Conservation (phyloP, 2,329 filamentous ascomycete species). For the Colletotrichum sp. region DNA sequence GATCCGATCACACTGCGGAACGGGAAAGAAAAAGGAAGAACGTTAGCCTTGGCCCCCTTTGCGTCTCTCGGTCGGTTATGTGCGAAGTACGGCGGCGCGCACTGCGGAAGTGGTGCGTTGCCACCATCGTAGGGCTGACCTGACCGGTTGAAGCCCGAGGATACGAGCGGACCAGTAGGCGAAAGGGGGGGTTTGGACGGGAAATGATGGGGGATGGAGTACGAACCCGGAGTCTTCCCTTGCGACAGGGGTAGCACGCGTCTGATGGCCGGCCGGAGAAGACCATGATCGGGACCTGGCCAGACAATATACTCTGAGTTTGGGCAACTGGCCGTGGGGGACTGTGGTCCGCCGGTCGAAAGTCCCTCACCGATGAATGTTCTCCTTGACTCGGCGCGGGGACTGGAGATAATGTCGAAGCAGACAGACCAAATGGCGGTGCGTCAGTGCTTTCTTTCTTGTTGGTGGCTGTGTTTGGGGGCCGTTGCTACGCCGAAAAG, state of each 20-base stretch:
- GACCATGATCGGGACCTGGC: constrained; percentile 26
- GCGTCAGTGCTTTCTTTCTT: background rate
- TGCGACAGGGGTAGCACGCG: constrained; percentile 30
- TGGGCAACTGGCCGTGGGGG: background rate
- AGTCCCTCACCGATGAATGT: background rate
- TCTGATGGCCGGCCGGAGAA: constrained; percentile 32
- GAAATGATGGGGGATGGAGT: background rate
- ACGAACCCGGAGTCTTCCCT: constrained; percentile 28
- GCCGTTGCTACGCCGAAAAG: background rate
- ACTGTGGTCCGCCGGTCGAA: background rate
- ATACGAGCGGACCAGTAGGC: constrained; percentile 7
- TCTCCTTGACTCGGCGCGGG: background rate
- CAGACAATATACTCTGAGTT: background rate
- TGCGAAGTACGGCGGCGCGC: background rate
- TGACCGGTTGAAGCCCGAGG: background rate
- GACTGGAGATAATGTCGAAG: background rate
- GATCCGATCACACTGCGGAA: constrained; percentile 28
- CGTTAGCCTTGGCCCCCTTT: background rate
- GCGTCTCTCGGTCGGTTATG: background rate
- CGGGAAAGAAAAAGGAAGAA: background rate
- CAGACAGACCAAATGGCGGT: background rate
- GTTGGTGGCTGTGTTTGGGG: constrained; percentile 4
- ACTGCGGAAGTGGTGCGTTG: background rate
- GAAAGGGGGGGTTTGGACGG: background rate
- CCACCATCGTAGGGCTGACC: background rate